These are phyloP conservation scores for Metschnikowia corniflorae DNA, from an alignment of 805 yeast species.

Conservation along the genomic window DNA sequence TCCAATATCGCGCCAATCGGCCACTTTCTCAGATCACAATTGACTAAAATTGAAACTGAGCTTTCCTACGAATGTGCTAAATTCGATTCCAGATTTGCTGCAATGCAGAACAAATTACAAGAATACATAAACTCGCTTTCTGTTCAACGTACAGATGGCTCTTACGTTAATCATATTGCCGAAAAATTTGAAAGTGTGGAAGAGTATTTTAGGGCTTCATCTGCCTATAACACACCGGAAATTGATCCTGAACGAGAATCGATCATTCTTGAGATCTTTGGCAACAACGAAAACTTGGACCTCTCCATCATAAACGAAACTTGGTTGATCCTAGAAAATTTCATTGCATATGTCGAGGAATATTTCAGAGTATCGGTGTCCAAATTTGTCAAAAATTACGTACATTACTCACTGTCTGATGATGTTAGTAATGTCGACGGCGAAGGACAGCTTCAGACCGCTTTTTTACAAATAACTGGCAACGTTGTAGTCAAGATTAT, in stretches of 20 bases:
- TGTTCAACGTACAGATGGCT: slow-evolving; percentile 31
- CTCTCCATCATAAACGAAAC: slow-evolving; percentile 41
- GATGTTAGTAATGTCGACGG: slow-evolving; percentile 27
- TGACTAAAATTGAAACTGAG: slow-evolving; percentile 29
- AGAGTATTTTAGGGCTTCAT: slow-evolving; percentile 30
- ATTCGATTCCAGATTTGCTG: slow-evolving; percentile 32
- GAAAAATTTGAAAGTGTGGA: slow-evolving; percentile 38
- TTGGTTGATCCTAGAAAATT: slow-evolving; percentile 40
- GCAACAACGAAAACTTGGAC: slow-evolving; percentile 38
- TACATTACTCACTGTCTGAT: slow-evolving; percentile 26
- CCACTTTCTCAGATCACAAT: slow-evolving; percentile 34
- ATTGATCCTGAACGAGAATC: slow-evolving; percentile 26
- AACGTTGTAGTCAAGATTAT: slow-evolving; percentile 26
- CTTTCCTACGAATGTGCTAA: slow-evolving; percentile 34
- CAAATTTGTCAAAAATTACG: slow-evolving; percentile 37
- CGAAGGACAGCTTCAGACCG: slow-evolving; percentile 26
- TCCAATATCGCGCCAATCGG: slow-evolving; percentile 29
- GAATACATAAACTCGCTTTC: slow-evolving; percentile 35
- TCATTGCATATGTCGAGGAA: slow-evolving; percentile 31
- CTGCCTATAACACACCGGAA: slow-evolving; percentile 23
- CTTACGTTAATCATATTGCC: slow-evolving; percentile 34
- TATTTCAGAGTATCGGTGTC: slow-evolving; percentile 26
- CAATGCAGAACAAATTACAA: slow-evolving; percentile 35
- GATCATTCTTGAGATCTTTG: slow-evolving; percentile 31
- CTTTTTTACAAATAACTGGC: slow-evolving; percentile 25